Evolutionary conservation across 176 grass and related monocot genomes (phyloP), one percentile per base, ranked within the genome.

Genomic region (Bolboschoenus planiculmis): DNA sequence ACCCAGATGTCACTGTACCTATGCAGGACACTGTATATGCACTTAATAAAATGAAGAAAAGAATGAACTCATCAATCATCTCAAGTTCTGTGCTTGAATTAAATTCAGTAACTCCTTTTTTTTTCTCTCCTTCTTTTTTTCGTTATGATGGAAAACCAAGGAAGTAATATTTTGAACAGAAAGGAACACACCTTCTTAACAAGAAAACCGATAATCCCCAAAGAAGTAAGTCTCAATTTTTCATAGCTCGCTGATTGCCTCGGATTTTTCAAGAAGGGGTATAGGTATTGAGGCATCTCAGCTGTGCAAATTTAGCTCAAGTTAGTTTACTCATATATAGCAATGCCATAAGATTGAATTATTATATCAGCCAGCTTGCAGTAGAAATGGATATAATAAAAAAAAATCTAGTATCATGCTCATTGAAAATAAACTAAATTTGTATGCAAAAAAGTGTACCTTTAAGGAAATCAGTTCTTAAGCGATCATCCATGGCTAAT

Each of bases 191-290:
- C 56, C 60, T 63, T 31, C 33, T 56, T 47, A 30, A 82, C 13
- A 18, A 82, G 54, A 82, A 10, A 42, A 27, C 39, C 57, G n/a
- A 82, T 82, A 30, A 82, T 46, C 21, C 58, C 80, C 39, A 82
- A 50, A 50, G 80, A 82, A 30, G 80, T 61, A 30, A 50, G 8
- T 63, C 80, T 82, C 57, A 66, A 30, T 10, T 63, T 29, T 30
- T 82, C 59, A 10, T 65, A 82, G 36, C 10, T 65, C 26, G 7
- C 3, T 63, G 80, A 29, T 65, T 47, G 21, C 15, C 4, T 40
- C 21, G 56, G n/a, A 66, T 56, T 63, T 33, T 0, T 27, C 58
- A 82, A 10, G 7, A 82, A 65, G 39, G 80, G 80, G 66, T 82
- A 66, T 48, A 82, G 37, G 47, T 82, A 64, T 30, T 65, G 39